Evolutionary conservation across 495 filamentous ascomycete genomes (phyloP), one percentile per base, ranked within the genome.

Genomic region (Trichocladium antarcticum): DNA sequence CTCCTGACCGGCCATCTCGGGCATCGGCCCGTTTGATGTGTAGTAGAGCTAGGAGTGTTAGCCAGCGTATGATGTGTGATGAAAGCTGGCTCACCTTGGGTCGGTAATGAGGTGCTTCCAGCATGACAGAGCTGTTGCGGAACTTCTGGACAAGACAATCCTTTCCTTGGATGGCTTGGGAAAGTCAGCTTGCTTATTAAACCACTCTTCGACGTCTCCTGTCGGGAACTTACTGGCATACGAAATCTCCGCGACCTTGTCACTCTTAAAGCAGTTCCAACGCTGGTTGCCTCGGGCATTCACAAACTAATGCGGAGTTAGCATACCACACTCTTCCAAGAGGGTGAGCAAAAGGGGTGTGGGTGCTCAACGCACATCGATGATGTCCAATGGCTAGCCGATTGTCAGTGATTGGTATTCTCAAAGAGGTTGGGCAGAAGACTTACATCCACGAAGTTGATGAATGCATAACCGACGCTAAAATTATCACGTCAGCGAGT

Each of bases 391-490:
- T 5, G 83, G 80, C 82, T 87, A 44, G 35, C 22, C 4, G 12
- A 28, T 3, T 10, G 57, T 79, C 54, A 72, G 64, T 14, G 50
- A 17, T 15, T 8, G 47, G 15, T 42, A 21, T 47, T 29, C 21
- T 29, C 29, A 7, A 22, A 38, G 4, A 7, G 37, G 24, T 35
- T 21, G 27, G 21, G 20, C 0, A 27, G 19, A n/a, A 14, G 5
- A 70, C 79, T 76, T 58, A 89, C 83, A 63, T 87, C 79, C 38
- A 78, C 78, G 58, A 98, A 95, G 62, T 98, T 96, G 66, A 98
- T 86, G 68, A 98, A 98, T 0, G 89, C 92, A 72, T 98, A 98
- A 49, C 92, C 92, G 49, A 98, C 92, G 65, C 89, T 96, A 53
- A 14, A 52, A 11, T 17, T 28, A 16, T 44, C 55, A 53, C 39